Evolutionary conservation across 208 protist genomes (phyloP), one percentile per base, ranked within the genome.

Genomic region (Kentomonas sorsogonicus): DNA sequence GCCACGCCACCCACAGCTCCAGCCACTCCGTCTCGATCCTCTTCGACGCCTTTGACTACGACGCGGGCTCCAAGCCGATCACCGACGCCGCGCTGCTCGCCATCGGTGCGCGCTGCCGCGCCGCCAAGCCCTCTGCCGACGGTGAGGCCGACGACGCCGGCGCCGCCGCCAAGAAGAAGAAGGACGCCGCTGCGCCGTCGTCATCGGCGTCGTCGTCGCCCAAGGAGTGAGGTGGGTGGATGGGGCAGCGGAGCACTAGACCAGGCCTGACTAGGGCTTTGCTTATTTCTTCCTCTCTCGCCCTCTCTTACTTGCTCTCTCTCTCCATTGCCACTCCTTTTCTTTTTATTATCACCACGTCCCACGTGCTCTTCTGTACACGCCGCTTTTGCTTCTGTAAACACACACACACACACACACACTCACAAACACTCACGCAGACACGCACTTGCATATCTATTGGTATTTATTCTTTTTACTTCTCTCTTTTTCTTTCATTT

Each of bases 21-120:
- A 91, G 73, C 20, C 88, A 95, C 69, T 74, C 86, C 38, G 82
- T 95, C 31, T 95, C 88, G 13, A 95, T 73, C 31, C 65, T 95
- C 23, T 92, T 95, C 68, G 88, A 95, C 58, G 81, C 83, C 0
- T 92, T 95, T 54, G 88, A 95, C 68, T 91, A 87, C 62, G 77
- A 77, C 45, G 77, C 75, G 1, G 88, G 88, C 46, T 80, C 78
- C 10, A 92, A 89, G 64, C 69, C 82, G 7, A 91, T 95, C 55
- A 83, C 84, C 6, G 77, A 95, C 47, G 69, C 74, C 31, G 77
- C 69, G 36, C 66, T 95, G 10, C 30, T 88, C 23, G 76, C 83
- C 47, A 92, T 95, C 53, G 85, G 84, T 29, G 88, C 88, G 26
- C 84, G 88, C 59, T 92, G 84, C 65, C 84, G 82, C 29, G 79